These are phyloP conservation scores for Mucuna pruriens DNA, from an alignment of 306 rosid genomes.

Conservation along the genomic window DNA sequence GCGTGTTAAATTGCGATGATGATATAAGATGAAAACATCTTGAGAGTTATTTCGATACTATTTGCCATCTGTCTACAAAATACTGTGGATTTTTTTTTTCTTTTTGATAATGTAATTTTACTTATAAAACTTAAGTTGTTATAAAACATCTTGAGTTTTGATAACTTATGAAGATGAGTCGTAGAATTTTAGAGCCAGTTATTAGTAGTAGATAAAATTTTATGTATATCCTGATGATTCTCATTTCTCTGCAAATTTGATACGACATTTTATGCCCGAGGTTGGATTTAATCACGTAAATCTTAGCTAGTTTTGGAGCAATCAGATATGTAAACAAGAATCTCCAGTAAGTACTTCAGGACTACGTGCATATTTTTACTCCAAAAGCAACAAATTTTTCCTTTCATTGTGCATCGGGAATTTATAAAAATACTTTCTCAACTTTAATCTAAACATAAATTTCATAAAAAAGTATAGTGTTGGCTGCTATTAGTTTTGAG, in stretches of 20 bases:
- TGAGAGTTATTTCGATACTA: not conserved
- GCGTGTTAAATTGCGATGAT: not conserved
- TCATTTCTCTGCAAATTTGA: not conserved
- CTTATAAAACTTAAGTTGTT: not conserved
- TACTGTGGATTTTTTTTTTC: not conserved
- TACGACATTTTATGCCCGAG: not conserved
- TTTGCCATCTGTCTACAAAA: slow-evolving; percentile 1
- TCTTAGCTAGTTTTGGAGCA: not conserved
- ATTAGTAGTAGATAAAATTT: not conserved
- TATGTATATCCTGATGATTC: not conserved
- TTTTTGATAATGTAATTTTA: not conserved
- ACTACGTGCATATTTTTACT: too few species aligned
- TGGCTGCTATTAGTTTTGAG: too few species aligned
- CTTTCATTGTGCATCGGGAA: too few species aligned
- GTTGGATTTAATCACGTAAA: not conserved
- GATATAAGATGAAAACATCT: slow-evolving; percentile 8
- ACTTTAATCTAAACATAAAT: too few species aligned
- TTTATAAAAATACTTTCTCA: too few species aligned
- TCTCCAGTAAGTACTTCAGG: not conserved
- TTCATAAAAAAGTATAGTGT: too few species aligned
- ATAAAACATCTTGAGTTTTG: not conserved
- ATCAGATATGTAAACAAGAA: not conserved
- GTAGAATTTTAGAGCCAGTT: not conserved
- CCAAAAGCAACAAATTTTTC: too few species aligned
- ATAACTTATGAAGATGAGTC: not conserved